Evolutionary conservation across 139 green algal genomes (phyloP).

Genomic region (Medakamo hakoo): DNA sequence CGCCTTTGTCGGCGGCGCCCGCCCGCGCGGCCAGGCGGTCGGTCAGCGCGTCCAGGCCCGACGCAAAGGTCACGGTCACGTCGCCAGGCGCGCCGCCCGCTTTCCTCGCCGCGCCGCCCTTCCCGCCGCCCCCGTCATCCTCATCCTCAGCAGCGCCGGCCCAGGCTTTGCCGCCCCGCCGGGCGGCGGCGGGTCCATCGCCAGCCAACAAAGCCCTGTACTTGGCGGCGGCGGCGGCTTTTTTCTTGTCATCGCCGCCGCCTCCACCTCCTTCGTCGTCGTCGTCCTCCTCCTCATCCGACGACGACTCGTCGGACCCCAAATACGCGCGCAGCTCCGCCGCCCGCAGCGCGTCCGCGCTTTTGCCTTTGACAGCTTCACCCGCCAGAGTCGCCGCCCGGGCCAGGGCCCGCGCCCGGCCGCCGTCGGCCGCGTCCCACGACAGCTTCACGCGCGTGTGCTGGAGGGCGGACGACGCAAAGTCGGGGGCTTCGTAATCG

Average conservation of each 20-base stretch:
- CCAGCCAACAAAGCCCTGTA: slow-evolving; percentile 32
- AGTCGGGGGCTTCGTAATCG: slow-evolving; percentile 59
- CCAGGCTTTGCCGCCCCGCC: slow-evolving; percentile 44
- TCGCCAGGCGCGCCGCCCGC: slow-evolving; percentile 14
- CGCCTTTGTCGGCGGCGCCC: slow-evolving; percentile 22
- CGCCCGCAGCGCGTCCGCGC: background rate
- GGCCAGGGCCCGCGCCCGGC: slow-evolving; percentile 30
- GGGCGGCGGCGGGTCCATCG: slow-evolving; percentile 1
- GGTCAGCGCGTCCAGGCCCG: slow-evolving; percentile 60
- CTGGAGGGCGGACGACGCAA: slow-evolving; percentile 49
- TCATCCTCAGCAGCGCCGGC: slow-evolving; percentile 6
- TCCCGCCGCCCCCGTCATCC: slow-evolving; percentile 1
- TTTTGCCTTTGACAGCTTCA: slow-evolving; percentile 58
- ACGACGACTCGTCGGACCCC: slow-evolving; percentile 8
- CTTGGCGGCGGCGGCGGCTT: slow-evolving; percentile 18
- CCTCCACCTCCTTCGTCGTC: too few relatives aligned
- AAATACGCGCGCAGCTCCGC: slow-evolving; percentile 16
- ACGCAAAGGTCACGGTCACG: slow-evolving; percentile 52
- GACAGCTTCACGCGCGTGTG: slow-evolving; percentile 80
- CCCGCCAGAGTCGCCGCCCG: slow-evolving; percentile 37
- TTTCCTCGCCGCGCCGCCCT: slow-evolving; percentile 2
- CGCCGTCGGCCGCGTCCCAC: slow-evolving; percentile 76
- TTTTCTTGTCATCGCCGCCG: slow-evolving; percentile 14
- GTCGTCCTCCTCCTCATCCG: slow-evolving; percentile 18
- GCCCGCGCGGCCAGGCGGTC: slow-evolving; percentile 47